Evolutionary conservation across 495 filamentous ascomycete species (phyloP).

Genomic region (Penicillium steckii): DNA sequence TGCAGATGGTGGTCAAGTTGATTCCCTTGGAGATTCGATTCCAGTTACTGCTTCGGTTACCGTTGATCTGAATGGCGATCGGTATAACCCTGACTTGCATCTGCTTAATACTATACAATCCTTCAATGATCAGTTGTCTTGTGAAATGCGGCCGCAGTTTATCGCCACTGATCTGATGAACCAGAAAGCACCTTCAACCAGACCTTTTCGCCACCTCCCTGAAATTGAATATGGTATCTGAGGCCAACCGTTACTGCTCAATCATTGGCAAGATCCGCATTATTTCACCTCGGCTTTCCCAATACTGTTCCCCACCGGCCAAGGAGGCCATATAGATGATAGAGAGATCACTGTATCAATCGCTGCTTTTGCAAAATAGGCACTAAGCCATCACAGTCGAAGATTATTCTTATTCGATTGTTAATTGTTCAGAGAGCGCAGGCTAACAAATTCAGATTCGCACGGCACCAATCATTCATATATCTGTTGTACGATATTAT

Average conservation of each 20-base stretch:
- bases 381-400: slow-evolving; percentile 14
- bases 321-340: slow-evolving; percentile 17
- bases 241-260: slow-evolving; percentile 1
- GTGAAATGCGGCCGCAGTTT: too few species aligned
- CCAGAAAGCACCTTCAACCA: too few species aligned
- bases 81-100: slow-evolving; percentile 11
- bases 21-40: neutral
- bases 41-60: slow-evolving; percentile 6
- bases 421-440: neutral
- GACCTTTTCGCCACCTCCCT: neutral
- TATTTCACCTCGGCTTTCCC: slow-evolving; percentile 22
- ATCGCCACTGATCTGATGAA: too few species aligned
- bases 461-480: neutral
- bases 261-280: slow-evolving; percentile 13
- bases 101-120: slow-evolving; percentile 4
- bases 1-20: neutral
- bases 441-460: neutral
- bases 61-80: slow-evolving; percentile 15
- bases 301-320: slow-evolving; percentile 13
- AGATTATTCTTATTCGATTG: slow-evolving; percentile 4
- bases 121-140: too few species aligned
- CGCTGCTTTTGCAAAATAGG: slow-evolving; percentile 5
- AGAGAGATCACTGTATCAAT: slow-evolving; percentile 9
- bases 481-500: neutral
- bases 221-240: slow-evolving; percentile 5